These are phyloP conservation scores for Tillandsia fasciculata DNA, from an alignment of 176 grass and related monocot species.

Conservation along the genomic window DNA sequence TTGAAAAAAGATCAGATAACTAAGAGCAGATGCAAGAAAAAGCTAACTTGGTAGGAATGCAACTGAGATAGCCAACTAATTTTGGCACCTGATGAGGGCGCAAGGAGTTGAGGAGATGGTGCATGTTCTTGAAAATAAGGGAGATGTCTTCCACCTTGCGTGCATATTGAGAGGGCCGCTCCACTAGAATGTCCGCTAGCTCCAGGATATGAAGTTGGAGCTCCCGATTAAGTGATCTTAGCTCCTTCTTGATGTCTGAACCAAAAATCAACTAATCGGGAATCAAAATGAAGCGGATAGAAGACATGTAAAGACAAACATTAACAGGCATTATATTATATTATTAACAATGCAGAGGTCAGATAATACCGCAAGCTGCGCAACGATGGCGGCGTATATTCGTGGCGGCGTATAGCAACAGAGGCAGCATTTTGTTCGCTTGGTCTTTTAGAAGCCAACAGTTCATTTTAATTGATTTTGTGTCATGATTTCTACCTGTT, in stretches of 20 bases:
- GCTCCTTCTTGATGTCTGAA: slow-evolving; percentile 83
- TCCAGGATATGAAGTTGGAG: slow-evolving; percentile 93
- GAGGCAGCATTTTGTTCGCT: no score
- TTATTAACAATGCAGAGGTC: no score
- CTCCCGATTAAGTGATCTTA: slow-evolving; percentile 82
- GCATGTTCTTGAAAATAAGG: slow-evolving; percentile 81
- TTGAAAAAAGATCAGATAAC: slow-evolving; percentile 9
- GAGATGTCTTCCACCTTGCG: slow-evolving; percentile 85
- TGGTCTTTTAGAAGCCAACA: no score
- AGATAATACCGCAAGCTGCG: no score
- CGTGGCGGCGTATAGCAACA: no score
- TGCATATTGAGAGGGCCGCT: slow-evolving; percentile 88
- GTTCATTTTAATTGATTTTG: no score
- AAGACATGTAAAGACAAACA: not conserved
- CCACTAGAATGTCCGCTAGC: slow-evolving; percentile 82
- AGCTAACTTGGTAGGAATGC: not conserved
- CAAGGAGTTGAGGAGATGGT: slow-evolving; percentile 84
- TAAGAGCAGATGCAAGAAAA: not conserved
- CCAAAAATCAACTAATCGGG: slow-evolving; percentile 15
- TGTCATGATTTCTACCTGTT: no score
- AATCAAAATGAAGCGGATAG: slow-evolving; percentile 1
- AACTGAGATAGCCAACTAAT: not conserved
- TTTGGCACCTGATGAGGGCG: slow-evolving; percentile 63
- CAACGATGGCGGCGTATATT: no score
- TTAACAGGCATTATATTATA: not conserved